Conservation (phyloP, 2,329 filamentous ascomycete species). For the Gyromitra esculenta region DNA sequence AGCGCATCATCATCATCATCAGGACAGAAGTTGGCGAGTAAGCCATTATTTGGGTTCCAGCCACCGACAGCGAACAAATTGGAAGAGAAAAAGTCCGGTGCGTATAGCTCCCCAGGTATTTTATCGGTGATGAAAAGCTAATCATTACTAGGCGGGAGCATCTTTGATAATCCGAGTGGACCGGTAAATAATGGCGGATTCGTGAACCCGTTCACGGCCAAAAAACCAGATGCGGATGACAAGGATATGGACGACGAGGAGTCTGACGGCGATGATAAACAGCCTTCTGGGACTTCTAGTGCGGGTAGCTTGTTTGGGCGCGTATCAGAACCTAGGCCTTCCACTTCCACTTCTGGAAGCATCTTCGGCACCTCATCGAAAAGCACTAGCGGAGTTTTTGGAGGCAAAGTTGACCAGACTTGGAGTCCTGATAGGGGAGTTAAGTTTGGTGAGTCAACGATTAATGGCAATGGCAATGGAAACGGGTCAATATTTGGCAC, state of each 20-base stretch:
- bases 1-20: not conserved
- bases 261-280: constrained; percentile 51
- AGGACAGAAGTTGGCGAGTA: not conserved
- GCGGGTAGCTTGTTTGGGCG: constrained; percentile 49
- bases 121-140: not conserved
- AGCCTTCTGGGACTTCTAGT: constrained; percentile 21
- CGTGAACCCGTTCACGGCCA: constrained; percentile 44
- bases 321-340: constrained; percentile 28
- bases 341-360: constrained; percentile 22
- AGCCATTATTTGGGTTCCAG: constrained; percentile 44
- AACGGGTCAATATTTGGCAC: constrained; percentile 38
- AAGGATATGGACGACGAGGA: constrained; percentile 54
- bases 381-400: constrained; percentile 32
- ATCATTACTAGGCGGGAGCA: constrained; percentile 27
- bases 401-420: constrained; percentile 49
- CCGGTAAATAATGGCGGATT: constrained; percentile 37
- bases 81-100: constrained; percentile 31
- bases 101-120: not conserved
- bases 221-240: constrained; percentile 44
- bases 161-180: constrained; percentile 38
- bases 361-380: constrained; percentile 41
- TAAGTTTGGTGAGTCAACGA: constrained; percentile 49
- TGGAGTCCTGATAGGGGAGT: constrained; percentile 56
- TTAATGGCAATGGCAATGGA: constrained; percentile 23
- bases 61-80: constrained; percentile 22